Conservation (phyloP, 2,329 filamentous ascomycete species). For the Colletotrichum filicis region DNA sequence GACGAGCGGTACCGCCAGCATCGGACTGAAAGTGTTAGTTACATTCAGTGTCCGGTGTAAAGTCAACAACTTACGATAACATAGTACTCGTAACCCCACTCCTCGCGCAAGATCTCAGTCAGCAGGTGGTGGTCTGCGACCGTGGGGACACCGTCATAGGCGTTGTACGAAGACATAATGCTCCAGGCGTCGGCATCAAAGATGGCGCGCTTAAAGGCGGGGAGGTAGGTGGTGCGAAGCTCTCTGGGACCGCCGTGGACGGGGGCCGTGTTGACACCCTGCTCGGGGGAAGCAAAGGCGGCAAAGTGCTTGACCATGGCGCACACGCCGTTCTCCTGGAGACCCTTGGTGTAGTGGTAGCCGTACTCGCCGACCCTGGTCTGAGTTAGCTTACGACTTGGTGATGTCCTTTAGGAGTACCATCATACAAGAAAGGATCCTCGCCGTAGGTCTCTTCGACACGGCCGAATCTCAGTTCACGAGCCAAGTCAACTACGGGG, state of each 20-base stretch:
- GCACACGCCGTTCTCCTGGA: constrained; percentile 73
- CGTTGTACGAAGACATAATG: constrained; percentile 81
- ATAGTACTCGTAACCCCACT: constrained; percentile 81
- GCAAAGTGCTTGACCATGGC: constrained; percentile 83
- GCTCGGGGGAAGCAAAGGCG: constrained; percentile 75
- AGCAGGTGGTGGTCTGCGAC: constrained; percentile 74
- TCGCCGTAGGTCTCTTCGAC: constrained; percentile 81
- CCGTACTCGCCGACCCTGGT: constrained; percentile 70
- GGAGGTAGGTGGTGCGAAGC: constrained; percentile 66
- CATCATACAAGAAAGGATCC: constrained; percentile 67
- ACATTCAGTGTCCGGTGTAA: rapidly evolving
- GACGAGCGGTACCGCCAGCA: constrained; percentile 76
- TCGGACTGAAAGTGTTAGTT: constrained; percentile 53
- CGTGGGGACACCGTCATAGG: constrained; percentile 77
- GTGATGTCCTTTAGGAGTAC: too few relatives aligned
- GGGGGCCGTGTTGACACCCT: constrained; percentile 75
- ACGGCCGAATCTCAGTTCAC: constrained; percentile 77
- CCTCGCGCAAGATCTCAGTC: constrained; percentile 74
- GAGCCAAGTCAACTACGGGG: constrained; percentile 76
- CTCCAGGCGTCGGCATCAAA: constrained; percentile 74
- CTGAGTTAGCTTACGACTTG: not conserved
- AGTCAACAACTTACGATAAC: constrained; percentile 51
- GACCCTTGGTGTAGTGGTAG: constrained; percentile 65
- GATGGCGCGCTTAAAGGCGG: constrained; percentile 75
- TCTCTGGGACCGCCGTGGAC: constrained; percentile 64